A percentile compares a stretch with the other conserved stretches of the same genome.
Evolutionary conservation across 192 early-diverging fungal species (phyloP).

Genomic region (Coemansia sp.): DNA sequence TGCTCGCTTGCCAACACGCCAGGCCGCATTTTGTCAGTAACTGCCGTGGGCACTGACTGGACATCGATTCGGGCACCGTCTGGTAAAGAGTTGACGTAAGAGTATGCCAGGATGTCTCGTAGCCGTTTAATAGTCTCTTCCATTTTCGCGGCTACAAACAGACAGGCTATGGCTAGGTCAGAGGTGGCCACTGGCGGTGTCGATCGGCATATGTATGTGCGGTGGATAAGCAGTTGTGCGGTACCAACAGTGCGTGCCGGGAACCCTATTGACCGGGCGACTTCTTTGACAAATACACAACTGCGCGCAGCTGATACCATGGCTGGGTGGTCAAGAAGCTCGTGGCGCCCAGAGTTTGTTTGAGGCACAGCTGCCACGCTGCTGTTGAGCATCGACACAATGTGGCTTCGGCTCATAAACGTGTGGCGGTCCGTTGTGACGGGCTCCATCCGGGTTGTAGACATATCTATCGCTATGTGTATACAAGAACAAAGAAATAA

Average conservation of each 20-base stretch:
- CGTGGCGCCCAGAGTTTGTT: constrained; percentile 22
- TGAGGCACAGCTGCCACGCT: neutral
- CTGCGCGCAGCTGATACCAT: constrained; percentile 38
- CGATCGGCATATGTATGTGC: constrained; percentile 41
- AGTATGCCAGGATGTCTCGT: constrained; percentile 74
- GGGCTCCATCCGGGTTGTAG: constrained; percentile 3
- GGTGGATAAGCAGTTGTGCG: constrained; percentile 49
- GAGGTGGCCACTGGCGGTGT: constrained; percentile 15
- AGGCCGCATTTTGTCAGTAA: constrained; percentile 68
- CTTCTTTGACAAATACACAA: constrained; percentile 48
- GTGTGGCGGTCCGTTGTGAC: constrained; percentile 22
- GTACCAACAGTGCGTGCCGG: constrained; percentile 50
- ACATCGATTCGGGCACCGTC: constrained; percentile 17
- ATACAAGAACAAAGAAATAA: neutral
- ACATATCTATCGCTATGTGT: neutral
- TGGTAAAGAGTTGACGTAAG: constrained; percentile 37
- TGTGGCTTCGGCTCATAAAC: constrained; percentile 39
- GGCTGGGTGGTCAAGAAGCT: constrained; percentile 36
- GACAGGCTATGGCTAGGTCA: constrained; percentile 64
- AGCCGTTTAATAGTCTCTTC: constrained; percentile 87
- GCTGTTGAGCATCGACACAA: constrained; percentile 30
- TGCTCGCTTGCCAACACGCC: constrained; percentile 70
- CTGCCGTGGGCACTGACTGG: constrained; percentile 47
- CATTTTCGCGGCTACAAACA: constrained; percentile 84
- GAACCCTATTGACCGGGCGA: constrained; percentile 37